Evolutionary conservation across 75 land plant genomes (phyloP), one percentile per base, ranked within the genome.

Genomic region (Sequoia sempervirens): DNA sequence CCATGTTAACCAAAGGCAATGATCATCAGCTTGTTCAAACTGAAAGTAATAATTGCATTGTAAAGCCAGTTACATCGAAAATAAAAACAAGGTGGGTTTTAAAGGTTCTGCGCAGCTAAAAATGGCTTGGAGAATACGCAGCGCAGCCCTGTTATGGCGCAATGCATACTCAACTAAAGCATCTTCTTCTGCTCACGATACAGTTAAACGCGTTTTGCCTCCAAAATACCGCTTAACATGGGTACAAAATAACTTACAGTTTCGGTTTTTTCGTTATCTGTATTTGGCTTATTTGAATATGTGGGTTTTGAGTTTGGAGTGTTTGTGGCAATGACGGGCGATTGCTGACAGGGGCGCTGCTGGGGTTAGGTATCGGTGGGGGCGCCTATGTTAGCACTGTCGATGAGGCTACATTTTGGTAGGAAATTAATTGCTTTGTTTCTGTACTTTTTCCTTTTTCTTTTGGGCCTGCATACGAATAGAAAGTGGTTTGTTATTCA

Each of bases 351-450:
- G 99, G 98, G 82, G 90, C 94, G 32, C 84, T 92, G 52, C 72
- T 98, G 30, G 97, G 98, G 83, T 81, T 95, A 26, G 83, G 90
- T 32, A 96, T 98, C 84, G 96, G 91, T 46, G 93, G 95, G 82
- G 98, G 98, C 80, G 99, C 99, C 37, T 98, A 98, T 90, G 96
- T 91, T 64, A 95, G 99, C 83, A 98, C 99, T n/a, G 91, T 86
- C n/a, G 99, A 98, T 85, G 99, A 96, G 84, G 95, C 94, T 76
- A 98, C 96, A 46, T 92, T 94, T 90, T 92, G 98, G 99, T 96
- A 92, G 28, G 30, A 17, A 46, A 26, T n/a, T 13, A 15, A 12
- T 30, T 23, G 26, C 80, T 34, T 7, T 28, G 0, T 10, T 32
- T 70, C 17, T 20, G 0, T n/a, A 68, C 23, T 20, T 37, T 14